These are phyloP conservation scores for Catunica adiposa DNA, from an alignment of 2,329 filamentous ascomycete genomes.

Conservation along the genomic window DNA sequence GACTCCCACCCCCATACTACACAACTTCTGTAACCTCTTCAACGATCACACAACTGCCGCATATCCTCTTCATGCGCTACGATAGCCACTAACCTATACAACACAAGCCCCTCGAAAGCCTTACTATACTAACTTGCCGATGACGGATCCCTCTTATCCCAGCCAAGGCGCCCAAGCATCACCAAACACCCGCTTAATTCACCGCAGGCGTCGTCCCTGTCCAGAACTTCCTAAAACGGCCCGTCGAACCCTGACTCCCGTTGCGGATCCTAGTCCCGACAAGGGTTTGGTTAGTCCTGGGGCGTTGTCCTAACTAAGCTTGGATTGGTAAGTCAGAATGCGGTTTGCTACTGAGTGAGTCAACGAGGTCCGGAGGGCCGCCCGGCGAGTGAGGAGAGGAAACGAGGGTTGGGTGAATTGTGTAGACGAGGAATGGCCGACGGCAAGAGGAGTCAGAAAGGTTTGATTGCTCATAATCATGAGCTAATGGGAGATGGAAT, in stretches of 20 bases:
- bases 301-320: background rate
- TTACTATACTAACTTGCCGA: background rate
- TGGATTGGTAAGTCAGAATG: too few species aligned
- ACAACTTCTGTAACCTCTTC: too few species aligned
- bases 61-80: too few species aligned
- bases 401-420: too few species aligned
- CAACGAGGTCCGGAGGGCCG: background rate
- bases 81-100: too few species aligned
- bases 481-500: too few species aligned
- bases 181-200: background rate
- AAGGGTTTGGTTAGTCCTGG: background rate
- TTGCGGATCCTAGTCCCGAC: background rate
- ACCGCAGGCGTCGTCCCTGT: background rate
- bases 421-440: too few species aligned
- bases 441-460: too few species aligned
- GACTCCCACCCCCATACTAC: too few species aligned
- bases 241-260: background rate
- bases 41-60: too few species aligned
- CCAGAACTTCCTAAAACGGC: slow-evolving; percentile 1
- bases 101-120: background rate
- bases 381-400: too few species aligned
- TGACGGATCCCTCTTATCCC: background rate
- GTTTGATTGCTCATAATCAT: too few species aligned
- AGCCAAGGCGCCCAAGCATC: background rate
- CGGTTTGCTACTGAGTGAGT: background rate